phyloP scores from a whole-genome alignment of 2,329 filamentous ascomycete species.

The Xenoacremonium recifei region DNA sequence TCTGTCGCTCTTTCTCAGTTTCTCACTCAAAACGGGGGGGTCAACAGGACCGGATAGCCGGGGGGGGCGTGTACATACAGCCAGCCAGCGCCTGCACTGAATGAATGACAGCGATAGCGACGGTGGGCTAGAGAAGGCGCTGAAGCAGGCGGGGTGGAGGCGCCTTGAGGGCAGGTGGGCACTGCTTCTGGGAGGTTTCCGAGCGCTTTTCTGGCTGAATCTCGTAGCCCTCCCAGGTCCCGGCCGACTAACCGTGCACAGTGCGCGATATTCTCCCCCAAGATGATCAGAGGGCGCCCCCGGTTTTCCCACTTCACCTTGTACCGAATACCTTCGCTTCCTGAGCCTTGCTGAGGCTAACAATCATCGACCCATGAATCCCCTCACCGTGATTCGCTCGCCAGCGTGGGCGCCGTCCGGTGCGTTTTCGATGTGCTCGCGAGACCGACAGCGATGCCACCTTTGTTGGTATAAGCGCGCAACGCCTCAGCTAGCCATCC shows the following conservation, averaged over 20 bases:
- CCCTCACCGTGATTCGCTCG: constrained; percentile 9
- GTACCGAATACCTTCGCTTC: background rate
- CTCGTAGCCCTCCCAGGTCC: background rate
- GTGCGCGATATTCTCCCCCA: constrained; percentile 12
- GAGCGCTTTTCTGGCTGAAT: background rate
- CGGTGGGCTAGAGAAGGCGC: background rate
- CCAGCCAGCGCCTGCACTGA: no score
- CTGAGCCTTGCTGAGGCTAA: no score
- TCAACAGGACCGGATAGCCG: constrained; percentile 17
- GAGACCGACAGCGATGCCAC: constrained; percentile 12
- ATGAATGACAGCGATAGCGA: background rate
- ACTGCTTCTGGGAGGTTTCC: background rate
- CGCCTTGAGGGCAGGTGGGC: no score
- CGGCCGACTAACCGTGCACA: constrained; percentile 11
- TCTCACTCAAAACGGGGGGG: no score
- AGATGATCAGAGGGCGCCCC: no score
- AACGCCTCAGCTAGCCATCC: background rate
- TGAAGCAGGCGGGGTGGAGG: no score
- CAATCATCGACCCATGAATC: constrained; percentile 11
- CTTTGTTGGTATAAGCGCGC: constrained; percentile 15
- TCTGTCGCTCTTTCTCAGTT: no score
- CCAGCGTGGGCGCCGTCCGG: constrained; percentile 15
- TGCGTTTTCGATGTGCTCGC: constrained; percentile 13
- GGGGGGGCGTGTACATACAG: constrained; percentile 19
- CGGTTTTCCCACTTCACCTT: background rate